A percentile compares a stretch with the other conserved stretches of the same genome.
Evolutionary conservation across 306 rosid species (phyloP).

Genomic region (Sicyos baderoa): DNA sequence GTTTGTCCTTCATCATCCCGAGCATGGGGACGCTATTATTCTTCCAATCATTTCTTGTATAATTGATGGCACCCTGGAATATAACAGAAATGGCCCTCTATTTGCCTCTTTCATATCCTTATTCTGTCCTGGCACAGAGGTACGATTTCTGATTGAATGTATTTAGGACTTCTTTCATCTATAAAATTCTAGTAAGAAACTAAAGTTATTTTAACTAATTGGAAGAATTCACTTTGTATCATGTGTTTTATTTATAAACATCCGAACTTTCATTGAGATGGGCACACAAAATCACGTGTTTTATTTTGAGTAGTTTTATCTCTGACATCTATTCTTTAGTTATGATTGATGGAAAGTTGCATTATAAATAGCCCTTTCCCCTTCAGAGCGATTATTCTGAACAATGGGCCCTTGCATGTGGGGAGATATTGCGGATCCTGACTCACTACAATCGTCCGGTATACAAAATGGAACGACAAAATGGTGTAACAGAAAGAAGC

Average conservation of each 20-base stretch:
- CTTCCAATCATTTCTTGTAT: constrained; percentile 93
- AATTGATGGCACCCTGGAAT: constrained; percentile 71
- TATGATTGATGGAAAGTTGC: constrained; percentile 14
- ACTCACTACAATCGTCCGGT: constrained; percentile 97
- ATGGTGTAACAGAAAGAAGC: constrained; percentile 70
- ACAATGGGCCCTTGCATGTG: constrained; percentile 97
- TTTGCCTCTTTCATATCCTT: constrained; percentile 89
- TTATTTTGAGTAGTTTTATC: neutral
- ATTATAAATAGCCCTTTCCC: constrained; percentile 19
- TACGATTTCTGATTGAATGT: constrained; percentile 19
- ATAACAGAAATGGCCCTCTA: constrained; percentile 66
- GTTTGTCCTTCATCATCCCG: constrained; percentile 95
- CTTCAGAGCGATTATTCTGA: constrained; percentile 82
- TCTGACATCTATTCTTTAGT: neutral
- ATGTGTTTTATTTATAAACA: no score
- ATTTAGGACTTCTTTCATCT: neutral
- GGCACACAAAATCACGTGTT: no score
- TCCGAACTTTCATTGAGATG: no score
- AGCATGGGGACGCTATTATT: constrained; percentile 92
- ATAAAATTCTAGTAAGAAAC: neutral
- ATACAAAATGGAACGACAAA: constrained; percentile 56
- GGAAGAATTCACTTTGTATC: neutral
- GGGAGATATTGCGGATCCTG: constrained; percentile 84
- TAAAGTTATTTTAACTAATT: neutral
- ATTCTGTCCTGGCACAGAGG: constrained; percentile 86